phyloP scores from a whole-genome alignment of 1,284 basidiomycete genomes.

The Cutaneotrichosporon sp. region DNA sequence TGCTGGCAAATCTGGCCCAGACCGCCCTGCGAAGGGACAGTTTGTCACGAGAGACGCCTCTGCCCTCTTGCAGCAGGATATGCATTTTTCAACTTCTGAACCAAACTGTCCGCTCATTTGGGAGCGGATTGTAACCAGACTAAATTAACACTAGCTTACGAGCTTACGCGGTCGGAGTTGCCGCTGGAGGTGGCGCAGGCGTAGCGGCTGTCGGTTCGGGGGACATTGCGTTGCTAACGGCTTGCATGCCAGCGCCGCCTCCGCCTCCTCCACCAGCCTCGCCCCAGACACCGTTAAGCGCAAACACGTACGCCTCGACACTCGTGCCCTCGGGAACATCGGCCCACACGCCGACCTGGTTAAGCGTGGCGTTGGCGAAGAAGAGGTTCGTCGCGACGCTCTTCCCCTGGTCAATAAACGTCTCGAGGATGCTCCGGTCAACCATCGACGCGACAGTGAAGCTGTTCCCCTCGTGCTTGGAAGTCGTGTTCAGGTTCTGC shows the following conservation, averaged over 20 bases:
- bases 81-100: neutral
- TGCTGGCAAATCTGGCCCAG: too few species aligned
- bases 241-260: neutral
- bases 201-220: neutral
- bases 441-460: constrained; percentile 32
- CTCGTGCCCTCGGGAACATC: neutral
- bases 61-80: neutral
- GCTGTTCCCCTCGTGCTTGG: neutral
- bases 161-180: neutral
- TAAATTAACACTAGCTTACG: constrained; percentile 1
- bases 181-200: neutral
- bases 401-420: constrained; percentile 38
- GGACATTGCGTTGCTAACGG: neutral
- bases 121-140: neutral
- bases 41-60: too few species aligned
- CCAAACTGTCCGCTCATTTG: neutral
- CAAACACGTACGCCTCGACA: constrained; percentile 1
- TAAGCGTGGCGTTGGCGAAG: constrained; percentile 8
- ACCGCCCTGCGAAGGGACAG: too few species aligned
- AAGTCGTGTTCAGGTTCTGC: constrained; percentile 1
- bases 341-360: constrained; percentile 10
- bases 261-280: too few species aligned
- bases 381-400: constrained; percentile 6
- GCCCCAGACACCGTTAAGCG: constrained; percentile 1
- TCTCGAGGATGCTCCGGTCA: constrained; percentile 45